Conservation (phyloP, 2,329 filamentous ascomycete species). For the Xylaria sp. region DNA sequence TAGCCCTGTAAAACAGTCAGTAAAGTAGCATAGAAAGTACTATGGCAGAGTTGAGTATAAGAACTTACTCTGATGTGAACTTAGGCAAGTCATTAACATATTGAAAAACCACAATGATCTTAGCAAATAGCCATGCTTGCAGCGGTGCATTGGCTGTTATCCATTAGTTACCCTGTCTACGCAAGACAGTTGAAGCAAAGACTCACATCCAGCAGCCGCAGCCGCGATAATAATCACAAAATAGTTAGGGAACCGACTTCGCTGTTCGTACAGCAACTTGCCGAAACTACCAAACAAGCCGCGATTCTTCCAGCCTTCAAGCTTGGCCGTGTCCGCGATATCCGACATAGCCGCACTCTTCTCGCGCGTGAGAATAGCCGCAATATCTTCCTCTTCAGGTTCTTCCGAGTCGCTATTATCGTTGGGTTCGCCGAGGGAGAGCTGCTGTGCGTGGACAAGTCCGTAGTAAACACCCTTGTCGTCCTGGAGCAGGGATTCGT, state of each 20-base stretch:
- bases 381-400: constrained; percentile 49
- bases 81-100: constrained; percentile 37
- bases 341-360: constrained; percentile 53
- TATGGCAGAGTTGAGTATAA: neutral
- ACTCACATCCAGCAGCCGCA: constrained; percentile 45
- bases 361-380: constrained; percentile 48
- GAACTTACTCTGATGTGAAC: constrained; percentile 43
- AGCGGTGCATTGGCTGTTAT: constrained; percentile 51
- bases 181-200: neutral
- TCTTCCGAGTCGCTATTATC: constrained; percentile 45
- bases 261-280: constrained; percentile 62
- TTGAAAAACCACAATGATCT: constrained; percentile 59
- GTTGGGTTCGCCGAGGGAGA: constrained; percentile 57
- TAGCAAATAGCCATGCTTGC: constrained; percentile 61
- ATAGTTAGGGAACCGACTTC: constrained; percentile 56
- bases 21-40: neutral
- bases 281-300: constrained; percentile 60
- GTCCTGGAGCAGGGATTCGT: constrained; percentile 69
- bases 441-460: constrained; percentile 68
- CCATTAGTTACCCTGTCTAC: constrained; percentile 11
- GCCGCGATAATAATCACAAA: constrained; percentile 54
- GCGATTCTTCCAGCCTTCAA: constrained; percentile 43
- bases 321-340: constrained; percentile 28
- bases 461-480: constrained; percentile 69
- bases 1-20: constrained; percentile 40